phyloP scores from a whole-genome alignment of 495 filamentous ascomycete genomes.

The Aspergillus indologenus region DNA sequence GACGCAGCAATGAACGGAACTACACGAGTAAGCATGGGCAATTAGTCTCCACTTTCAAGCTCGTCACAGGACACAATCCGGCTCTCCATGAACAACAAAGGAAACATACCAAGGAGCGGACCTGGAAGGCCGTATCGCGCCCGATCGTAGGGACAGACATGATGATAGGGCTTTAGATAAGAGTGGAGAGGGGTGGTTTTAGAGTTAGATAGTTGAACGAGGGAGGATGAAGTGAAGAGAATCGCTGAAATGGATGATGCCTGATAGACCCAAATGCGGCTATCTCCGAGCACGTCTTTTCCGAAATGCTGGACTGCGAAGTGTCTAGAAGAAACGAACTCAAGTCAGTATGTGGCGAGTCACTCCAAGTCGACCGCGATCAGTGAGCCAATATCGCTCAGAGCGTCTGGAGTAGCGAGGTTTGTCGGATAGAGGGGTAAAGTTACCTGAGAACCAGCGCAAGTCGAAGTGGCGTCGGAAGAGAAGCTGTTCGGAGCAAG shows the following conservation, averaged over 20 bases:
- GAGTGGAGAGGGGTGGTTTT: slow-evolving; percentile 35
- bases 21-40: slow-evolving; percentile 29
- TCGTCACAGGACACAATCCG: neutral
- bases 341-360: neutral
- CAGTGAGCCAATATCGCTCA: too few species aligned
- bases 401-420: neutral
- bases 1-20: slow-evolving; percentile 91
- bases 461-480: slow-evolving; percentile 19
- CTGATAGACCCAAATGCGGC: slow-evolving; percentile 2
- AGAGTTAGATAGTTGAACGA: neutral
- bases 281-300: slow-evolving; percentile 1
- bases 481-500: neutral
- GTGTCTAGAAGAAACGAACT: neutral
- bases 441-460: neutral
- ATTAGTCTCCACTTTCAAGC: neutral
- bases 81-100: neutral
- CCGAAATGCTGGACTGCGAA: neutral
- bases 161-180: slow-evolving; percentile 16
- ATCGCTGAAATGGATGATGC: neutral
- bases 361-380: neutral
- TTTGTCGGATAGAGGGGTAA: neutral
- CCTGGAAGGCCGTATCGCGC: slow-evolving; percentile 67
- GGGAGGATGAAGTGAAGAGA: neutral
- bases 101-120: slow-evolving; percentile 64
- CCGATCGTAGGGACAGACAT: slow-evolving; percentile 54